Base-by-base conservation (phyloP, 2,329 filamentous ascomycete species). In the Chrysoporthe austroafricana region DNA sequence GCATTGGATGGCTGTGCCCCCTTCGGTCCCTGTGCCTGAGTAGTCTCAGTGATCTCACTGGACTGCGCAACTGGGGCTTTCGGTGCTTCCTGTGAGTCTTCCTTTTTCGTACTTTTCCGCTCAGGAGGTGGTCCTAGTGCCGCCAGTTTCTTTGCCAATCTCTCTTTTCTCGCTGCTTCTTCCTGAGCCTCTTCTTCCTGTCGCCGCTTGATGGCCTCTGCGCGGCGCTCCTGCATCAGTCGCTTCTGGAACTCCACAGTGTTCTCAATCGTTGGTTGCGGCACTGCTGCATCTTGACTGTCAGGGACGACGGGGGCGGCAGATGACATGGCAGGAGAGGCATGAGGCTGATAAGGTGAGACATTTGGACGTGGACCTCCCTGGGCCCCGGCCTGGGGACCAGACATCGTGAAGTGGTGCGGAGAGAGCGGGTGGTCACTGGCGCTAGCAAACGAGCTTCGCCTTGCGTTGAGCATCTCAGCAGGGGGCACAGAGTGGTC, bases 111-210 rank as follows among this genome's bases (percentile, higher is more conserved):
- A 62, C 83, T 85, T 74, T 86, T 87, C 69, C 84, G 84, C 71
- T 90, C 88, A 3, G 88, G 87, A 2, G 86, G 82, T 18, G 89
- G 88, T 0, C 90, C 91, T 75, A 94, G 80, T 9, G 88, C 87
- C 72, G 90, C 90, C 59, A 94, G 79, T 77, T 92, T 93, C 75
- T 90, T 85, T 60, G 88, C 86, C 69, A 94, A 88, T 34, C 91
- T 86, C 74, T 92, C 90, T 73, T 87, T 85, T 68, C 84, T 86
- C 21, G 87, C 91, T n/a, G 88, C 90, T 74, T 93, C 90, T 73
- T 92, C 90, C n/a, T 83, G 85, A 26, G 86, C 89, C 73, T 91
- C 89, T 76, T 93, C 86, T 67, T 91, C 90, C 69, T 88, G 80
- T 60, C 88, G 83, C 67, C 90, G 85, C 74, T 91, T 89, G 74